Base-by-base conservation (phyloP, 1,284 basidiomycete genomes). In the Bjerkandera adusta region DNA sequence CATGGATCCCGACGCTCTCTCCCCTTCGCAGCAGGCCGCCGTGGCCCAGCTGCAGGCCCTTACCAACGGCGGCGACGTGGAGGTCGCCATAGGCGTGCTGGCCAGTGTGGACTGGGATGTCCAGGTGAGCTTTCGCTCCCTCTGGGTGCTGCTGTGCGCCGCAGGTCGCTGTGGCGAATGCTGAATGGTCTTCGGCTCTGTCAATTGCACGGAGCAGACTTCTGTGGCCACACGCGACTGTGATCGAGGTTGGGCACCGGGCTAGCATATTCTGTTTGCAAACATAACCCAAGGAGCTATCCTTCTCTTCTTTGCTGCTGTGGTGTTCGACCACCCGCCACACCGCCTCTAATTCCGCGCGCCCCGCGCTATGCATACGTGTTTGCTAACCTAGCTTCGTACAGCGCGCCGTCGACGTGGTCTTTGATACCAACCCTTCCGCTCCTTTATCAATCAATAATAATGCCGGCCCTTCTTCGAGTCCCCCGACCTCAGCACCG, bases 61-160 rank as follows among this genome's bases (percentile, higher is more conserved):
- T 48, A 82, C 79, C 0, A 72, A 77, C 44, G 75, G 72, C 22
- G 71, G 68, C 11, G 82, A 85, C 58, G 71, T 75, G 24, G 79
- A 82, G 1, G 74, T 77, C 5, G 73, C 81, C 3, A 69, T 77
- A n/a, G 66, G 67, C 25, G 71, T 86, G 1, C 68, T 89, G n/a
- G 63, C 73, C 36, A 76, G 71, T 47, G 78, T 81, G 2, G 74
- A 74, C 29, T 89, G 85, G 85, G 78, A 87, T 64, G 76, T 87
- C 15, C 73, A 83, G 70, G 81, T 81, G 50, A 48, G 61, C 47
- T 27, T 18, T 40, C 13, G n/a, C 15, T 30, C 15, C 29, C 22
- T n/a, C n/a, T n/a, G n/a, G n/a, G n/a, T n/a, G n/a, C n/a, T n/a
- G n/a, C n/a, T n/a, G n/a, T n/a, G n/a, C n/a, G n/a, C n/a, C n/a